Evolutionary conservation across 2,329 filamentous ascomycete genomes (phyloP).

Genomic region (Paramyrothecium sp.): DNA sequence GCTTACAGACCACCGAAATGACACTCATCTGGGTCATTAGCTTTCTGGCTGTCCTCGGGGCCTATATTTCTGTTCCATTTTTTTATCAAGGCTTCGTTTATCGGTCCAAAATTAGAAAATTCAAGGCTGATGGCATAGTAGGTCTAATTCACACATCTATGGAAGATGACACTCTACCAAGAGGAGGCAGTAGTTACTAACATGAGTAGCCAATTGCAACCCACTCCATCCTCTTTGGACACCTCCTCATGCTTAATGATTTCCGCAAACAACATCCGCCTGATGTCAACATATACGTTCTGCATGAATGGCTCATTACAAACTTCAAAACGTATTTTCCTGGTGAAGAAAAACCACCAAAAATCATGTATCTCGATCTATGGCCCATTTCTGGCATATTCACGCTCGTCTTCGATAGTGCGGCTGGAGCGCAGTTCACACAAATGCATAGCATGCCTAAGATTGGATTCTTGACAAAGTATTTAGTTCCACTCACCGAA

Average conservation of each 20-base stretch:
- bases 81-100: too few species aligned
- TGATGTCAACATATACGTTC: not conserved
- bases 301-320: not conserved
- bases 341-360: constrained; percentile 14
- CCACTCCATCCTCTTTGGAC: not conserved
- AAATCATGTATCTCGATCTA: constrained; percentile 22
- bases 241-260: not conserved
- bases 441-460: constrained; percentile 17
- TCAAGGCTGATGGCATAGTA: too few species aligned
- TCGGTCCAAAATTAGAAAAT: too few species aligned
- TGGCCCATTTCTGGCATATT: constrained; percentile 21
- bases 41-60: too few species aligned
- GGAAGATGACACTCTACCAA: too few species aligned
- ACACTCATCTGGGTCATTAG: too few species aligned
- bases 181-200: too few species aligned
- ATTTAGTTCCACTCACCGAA: constrained; percentile 25
- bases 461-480: constrained; percentile 22
- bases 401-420: constrained; percentile 14
- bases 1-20: too few species aligned
- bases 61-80: too few species aligned
- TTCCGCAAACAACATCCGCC: not conserved
- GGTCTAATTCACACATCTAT: too few species aligned
- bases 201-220: not conserved
- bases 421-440: constrained; percentile 17
- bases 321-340: not conserved